Conservation (phyloP, 352 stramenopile species). For the Globisporangium cederbergense region DNA sequence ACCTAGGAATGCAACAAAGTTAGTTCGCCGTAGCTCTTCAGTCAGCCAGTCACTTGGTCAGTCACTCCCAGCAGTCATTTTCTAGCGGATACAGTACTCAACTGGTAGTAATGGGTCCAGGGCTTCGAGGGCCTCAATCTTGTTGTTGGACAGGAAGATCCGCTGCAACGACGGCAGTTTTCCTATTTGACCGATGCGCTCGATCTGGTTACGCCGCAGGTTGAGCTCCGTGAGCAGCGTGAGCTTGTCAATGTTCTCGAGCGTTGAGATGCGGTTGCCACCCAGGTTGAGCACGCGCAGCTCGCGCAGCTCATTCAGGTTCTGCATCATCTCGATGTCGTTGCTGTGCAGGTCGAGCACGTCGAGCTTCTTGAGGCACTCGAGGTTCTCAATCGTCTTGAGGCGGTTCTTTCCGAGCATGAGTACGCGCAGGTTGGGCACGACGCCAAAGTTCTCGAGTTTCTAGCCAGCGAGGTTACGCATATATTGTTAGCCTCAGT, state of each 20-base stretch:
- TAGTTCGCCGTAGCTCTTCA: background rate
- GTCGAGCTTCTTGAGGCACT: constrained; percentile 85
- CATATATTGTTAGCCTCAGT: background rate
- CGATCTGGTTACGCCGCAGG: constrained; percentile 80
- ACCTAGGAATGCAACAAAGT: constrained; percentile 21
- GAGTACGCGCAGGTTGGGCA: constrained; percentile 87
- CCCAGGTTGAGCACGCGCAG: constrained; percentile 91
- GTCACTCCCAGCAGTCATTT: too few relatives aligned
- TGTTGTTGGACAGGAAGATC: constrained; percentile 91
- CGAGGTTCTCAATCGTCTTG: constrained; percentile 79
- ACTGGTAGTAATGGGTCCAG: constrained; percentile 69
- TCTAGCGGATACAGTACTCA: constrained; percentile 3
- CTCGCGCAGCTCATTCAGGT: constrained; percentile 79
- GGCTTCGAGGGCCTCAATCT: constrained; percentile 64
- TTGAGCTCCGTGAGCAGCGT: constrained; percentile 89
- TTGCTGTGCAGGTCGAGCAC: constrained; percentile 92
- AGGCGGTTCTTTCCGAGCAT: constrained; percentile 91
- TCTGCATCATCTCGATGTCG: constrained; percentile 85
- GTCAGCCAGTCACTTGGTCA: background rate
- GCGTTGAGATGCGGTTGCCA: constrained; percentile 71
- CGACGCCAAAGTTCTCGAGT: constrained; percentile 72
- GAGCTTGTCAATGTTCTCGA: constrained; percentile 82
- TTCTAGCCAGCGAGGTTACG: constrained; percentile 23
- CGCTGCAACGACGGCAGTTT: constrained; percentile 76
- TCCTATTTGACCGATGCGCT: constrained; percentile 48